Percentiles rank a stretch among this genome's conserved stretches.
phyloP scores from a whole-genome alignment of 2,329 filamentous ascomycete species.

The Capronia coronata region DNA sequence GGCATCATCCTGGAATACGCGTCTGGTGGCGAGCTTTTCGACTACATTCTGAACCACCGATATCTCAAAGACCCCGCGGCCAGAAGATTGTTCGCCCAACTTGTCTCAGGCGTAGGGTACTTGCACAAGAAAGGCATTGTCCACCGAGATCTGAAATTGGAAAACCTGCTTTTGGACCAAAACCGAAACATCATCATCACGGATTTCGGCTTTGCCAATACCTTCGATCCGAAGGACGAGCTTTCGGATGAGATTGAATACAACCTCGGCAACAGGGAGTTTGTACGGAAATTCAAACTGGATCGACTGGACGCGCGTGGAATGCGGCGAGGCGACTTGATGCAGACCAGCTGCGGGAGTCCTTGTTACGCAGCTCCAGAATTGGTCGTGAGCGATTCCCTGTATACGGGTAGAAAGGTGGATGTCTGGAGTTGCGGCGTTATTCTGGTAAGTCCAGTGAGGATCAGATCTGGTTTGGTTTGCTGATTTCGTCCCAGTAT shows the following conservation, averaged over 20 bases:
- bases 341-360: slow-evolving; percentile 98
- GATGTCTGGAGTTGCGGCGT: slow-evolving; percentile 99
- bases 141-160: slow-evolving; percentile 90
- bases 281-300: slow-evolving; percentile 76
- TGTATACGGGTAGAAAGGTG: slow-evolving; percentile 96
- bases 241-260: slow-evolving; percentile 84
- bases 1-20: slow-evolving; percentile 98
- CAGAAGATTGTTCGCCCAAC: slow-evolving; percentile 83
- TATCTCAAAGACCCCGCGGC: slow-evolving; percentile 93
- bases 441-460: slow-evolving; percentile 68
- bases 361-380: slow-evolving; percentile 97
- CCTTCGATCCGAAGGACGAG: slow-evolving; percentile 83
- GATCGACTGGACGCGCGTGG: slow-evolving; percentile 72
- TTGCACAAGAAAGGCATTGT: slow-evolving; percentile 98
- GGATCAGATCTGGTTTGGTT: neutral
- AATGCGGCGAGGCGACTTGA: slow-evolving; percentile 79
- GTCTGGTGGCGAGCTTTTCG: slow-evolving; percentile 93
- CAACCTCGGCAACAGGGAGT: slow-evolving; percentile 78
- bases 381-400: slow-evolving; percentile 90
- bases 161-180: slow-evolving; percentile 88
- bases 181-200: slow-evolving; percentile 99
- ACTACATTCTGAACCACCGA: slow-evolving; percentile 94
- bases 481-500: slow-evolving; percentile 56
- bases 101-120: slow-evolving; percentile 94
- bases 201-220: slow-evolving; percentile 98